These are phyloP conservation scores for Gynostemma pentaphyllum DNA, from an alignment of 306 rosid species.

Conservation along the genomic window DNA sequence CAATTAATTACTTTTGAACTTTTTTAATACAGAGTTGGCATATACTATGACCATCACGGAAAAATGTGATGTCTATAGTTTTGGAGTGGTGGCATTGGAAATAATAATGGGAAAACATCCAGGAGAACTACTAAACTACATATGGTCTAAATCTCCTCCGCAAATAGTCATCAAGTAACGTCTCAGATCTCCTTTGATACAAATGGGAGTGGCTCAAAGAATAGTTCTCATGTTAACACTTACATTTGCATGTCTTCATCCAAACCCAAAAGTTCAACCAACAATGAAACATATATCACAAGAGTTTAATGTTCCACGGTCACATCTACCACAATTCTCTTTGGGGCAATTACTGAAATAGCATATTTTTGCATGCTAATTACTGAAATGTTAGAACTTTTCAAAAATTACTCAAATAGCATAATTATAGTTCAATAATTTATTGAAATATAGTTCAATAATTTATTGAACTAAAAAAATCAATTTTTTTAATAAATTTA, in stretches of 20 bases:
- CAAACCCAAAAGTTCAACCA: conserved; percentile 12
- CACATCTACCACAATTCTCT: not conserved
- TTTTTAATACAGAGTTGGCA: not conserved
- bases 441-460: no score
- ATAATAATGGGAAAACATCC: conserved; percentile 23
- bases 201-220: not conserved
- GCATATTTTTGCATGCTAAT: no score
- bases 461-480: no score
- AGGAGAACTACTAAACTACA: not conserved
- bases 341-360: no score
- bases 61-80: conserved; percentile 17
- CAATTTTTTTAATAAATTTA: no score
- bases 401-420: no score
- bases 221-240: not conserved
- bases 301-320: conserved; percentile 10
- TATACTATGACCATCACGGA: conserved; percentile 6
- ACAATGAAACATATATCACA: conserved; percentile 4
- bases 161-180: not conserved
- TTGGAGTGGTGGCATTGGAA: conserved; percentile 23
- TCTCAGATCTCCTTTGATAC: not conserved
- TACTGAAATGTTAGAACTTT: no score
- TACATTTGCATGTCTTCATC: conserved; percentile 14
- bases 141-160: not conserved
- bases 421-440: no score
- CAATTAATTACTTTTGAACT: not conserved